Evolutionary conservation across 139 green algal genomes (phyloP), one percentile per base, ranked within the genome.

Genomic region (Mychonastes homosphaera): DNA sequence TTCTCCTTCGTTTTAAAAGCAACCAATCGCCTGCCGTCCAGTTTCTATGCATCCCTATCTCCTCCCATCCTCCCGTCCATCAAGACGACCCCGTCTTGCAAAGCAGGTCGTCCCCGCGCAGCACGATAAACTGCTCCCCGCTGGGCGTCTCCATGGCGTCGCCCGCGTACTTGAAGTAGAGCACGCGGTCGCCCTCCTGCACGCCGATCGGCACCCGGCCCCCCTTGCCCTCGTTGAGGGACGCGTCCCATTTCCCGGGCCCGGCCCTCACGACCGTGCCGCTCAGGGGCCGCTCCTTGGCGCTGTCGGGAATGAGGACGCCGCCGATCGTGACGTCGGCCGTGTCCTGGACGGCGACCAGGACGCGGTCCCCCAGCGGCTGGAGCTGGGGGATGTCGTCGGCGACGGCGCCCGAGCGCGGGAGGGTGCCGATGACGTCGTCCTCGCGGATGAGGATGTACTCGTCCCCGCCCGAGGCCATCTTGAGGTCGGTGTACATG

Each of bases 151-250:
- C 77, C 84, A 97, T 94, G 55, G 75, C 65, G 58, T 96, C 89
- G 23, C 90, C 90, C 12, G 86, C 87, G 48, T 83, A 94, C 70
- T 96, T 96, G 70, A 78, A 82, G 71, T 83, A 87, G 35, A 96
- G 58, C n/a, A 96, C 75, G 34, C 63, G 61, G 32, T 85, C 71
- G 21, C 81, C 81, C 49, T 67, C 56, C 58, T 64, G 55, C 0
- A 74, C 48, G 39, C 67, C 34, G 24, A 86, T 74, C 27, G 38
- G 44, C 24, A 74, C 68, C 15, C 49, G n/a, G 45, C 45, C 24
- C 45, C 15, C 12, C 45, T 12, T 12, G 15, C 15, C 45, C 45
- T 19, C 45, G 19, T 53, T 53, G 8, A 29, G 45, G n/a, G 12
- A 13, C 19, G 28, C 55, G 16, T 43, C 39, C n/a, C 41, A 12